Base-by-base conservation (phyloP, 2,329 filamentous ascomycete species). In the Colletotrichum ledebouriae region DNA sequence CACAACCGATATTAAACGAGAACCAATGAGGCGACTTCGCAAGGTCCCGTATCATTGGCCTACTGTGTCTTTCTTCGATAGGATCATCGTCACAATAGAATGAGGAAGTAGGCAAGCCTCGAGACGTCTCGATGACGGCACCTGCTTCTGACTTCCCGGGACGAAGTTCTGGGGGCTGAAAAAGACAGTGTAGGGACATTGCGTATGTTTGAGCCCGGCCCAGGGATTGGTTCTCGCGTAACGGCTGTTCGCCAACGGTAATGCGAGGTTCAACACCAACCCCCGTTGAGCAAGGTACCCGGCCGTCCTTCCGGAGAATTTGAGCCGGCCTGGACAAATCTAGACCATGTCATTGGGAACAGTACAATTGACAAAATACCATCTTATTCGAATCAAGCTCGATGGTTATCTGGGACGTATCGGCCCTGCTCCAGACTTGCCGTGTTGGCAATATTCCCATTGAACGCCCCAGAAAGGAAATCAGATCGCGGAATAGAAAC, bases 301-400 rank as follows among this genome's bases (percentile, higher is more conserved):
- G 55, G 29, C 49, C 49, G 29, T 52, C 61, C 55, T 34, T 5
- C 65, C 65, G 61, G 65, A 65, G 61, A 68, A 37, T 68, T 50
- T 68, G 49, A 47, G 55, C 61, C 60, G 65, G 49, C 57, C 55
- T 49, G 39, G 52, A 34, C n/a, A 39, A 34, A 65, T 65, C 61
- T 56, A 55, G 52, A 65, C 55, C 55, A 44, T 29, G 55, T 59
- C 34, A 56, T 59, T 60, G 65, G 61, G 34, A 64, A 50, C 61
- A 55, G 15, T 20, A 63, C 20, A 44, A 49, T 50, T 11, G 25
- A 59, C 33, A 47, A 65, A 34, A 12, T 37, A 17, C 12, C 61
- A 50, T 22, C 41, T 37, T 50, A 33, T 34, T 57, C 34, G 49
- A 44, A 46, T 49, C 55, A 60, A 56, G 33, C 25, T 20, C n/a